phyloP scores from a whole-genome alignment of 306 rosid genomes.

The Citrullus amarus region DNA sequence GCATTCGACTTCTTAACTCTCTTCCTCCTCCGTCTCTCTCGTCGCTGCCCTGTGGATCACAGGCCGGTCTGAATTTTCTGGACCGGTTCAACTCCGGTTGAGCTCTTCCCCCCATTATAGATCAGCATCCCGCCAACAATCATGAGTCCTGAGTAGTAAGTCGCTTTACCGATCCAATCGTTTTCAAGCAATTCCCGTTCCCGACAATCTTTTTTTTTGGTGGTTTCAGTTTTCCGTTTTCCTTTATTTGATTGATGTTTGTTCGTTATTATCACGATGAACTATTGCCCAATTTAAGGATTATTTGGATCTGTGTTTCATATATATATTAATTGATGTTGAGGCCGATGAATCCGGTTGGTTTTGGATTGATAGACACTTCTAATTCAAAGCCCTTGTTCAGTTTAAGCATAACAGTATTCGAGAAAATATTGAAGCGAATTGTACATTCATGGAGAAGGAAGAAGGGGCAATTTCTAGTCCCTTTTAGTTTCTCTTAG shows the following conservation, averaged over 20 bases:
- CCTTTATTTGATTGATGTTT: not conserved
- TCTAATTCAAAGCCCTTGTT: not conserved
- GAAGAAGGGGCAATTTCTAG: not conserved
- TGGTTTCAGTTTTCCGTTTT: not conserved
- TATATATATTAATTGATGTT: not conserved
- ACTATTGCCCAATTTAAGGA: not conserved
- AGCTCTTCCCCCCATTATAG: not conserved
- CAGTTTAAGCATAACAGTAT: not conserved
- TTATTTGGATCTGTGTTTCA: not conserved
- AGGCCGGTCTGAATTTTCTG: not conserved
- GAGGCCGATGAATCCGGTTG: not conserved
- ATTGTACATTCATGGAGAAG: not conserved
- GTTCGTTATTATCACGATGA: not conserved
- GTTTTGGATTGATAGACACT: not conserved
- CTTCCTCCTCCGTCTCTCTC: not conserved
- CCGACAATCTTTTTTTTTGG: not conserved
- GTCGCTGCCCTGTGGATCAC: not conserved
- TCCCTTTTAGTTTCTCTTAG: not conserved
- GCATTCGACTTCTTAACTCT: not conserved
- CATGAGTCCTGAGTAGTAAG: slow-evolving; percentile 52
- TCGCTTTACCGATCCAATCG: not conserved
- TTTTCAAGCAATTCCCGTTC: not conserved
- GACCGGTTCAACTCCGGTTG: slow-evolving; percentile 5
- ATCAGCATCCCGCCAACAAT: not conserved
- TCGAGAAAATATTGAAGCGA: not conserved